Conservation (phyloP, 208 protist species). For the Borovskyia barvae region DNA sequence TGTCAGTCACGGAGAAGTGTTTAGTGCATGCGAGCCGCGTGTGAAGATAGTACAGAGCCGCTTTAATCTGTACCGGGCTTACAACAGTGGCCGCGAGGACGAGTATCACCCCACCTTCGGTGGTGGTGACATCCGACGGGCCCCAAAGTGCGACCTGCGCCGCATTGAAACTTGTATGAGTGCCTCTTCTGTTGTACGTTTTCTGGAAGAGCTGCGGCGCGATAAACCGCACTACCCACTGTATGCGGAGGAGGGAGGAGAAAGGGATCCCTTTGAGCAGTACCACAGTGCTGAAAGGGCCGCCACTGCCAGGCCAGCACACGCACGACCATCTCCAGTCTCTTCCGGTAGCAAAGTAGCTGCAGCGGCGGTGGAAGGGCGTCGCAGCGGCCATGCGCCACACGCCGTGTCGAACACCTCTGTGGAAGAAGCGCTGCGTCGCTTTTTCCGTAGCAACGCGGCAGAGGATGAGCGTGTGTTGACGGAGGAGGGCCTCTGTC, state of each 20-base stretch:
- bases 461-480: slow-evolving; percentile 10
- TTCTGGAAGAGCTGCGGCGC: slow-evolving; percentile 32
- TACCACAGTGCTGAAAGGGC: neutral
- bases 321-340: too few relatives aligned
- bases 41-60: slow-evolving; percentile 70
- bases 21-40: slow-evolving; percentile 75
- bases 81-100: slow-evolving; percentile 71
- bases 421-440: slow-evolving; percentile 26
- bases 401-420: slow-evolving; percentile 7
- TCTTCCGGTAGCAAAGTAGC: neutral
- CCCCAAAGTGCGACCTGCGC: slow-evolving; percentile 57
- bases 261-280: neutral
- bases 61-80: slow-evolving; percentile 67
- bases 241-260: slow-evolving; percentile 13
- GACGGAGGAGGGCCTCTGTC: slow-evolving; percentile 51
- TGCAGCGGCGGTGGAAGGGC: neutral
- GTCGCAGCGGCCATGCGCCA: neutral
- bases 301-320: too few relatives aligned
- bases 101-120: slow-evolving; percentile 44
- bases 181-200: slow-evolving; percentile 35
- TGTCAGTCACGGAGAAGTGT: slow-evolving; percentile 39
- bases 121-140: slow-evolving; percentile 37
- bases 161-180: slow-evolving; percentile 60
- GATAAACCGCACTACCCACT: slow-evolving; percentile 16
- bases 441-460: slow-evolving; percentile 31